These are phyloP conservation scores for Lactifluus subvellereus DNA, from an alignment of 768 basidiomycete genomes.

Conservation along the genomic window DNA sequence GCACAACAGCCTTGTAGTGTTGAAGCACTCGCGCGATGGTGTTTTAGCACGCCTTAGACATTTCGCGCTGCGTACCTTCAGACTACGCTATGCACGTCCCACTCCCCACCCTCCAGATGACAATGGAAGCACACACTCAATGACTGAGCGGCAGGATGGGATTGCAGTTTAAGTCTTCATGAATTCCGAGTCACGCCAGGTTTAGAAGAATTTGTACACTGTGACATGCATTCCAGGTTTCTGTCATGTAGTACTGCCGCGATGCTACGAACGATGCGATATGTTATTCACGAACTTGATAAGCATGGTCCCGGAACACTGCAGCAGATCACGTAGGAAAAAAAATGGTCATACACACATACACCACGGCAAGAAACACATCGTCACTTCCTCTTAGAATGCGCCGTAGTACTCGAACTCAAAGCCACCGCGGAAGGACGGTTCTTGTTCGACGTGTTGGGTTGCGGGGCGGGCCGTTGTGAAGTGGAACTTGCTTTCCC, in stretches of 20 bases:
- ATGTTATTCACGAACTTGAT: no score
- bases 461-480: not conserved
- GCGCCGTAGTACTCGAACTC: not conserved
- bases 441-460: not conserved
- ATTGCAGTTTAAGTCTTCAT: conserved; percentile 1
- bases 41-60: no score
- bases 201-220: not conserved
- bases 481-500: not conserved
- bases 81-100: no score
- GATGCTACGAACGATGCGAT: no score
- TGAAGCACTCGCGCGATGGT: not conserved
- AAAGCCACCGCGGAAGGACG: not conserved
- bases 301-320: no score
- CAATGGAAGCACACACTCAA: not conserved
- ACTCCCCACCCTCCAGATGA: no score
- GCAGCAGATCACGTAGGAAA: no score
- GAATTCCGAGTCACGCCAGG: not conserved
- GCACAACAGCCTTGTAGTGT: not conserved
- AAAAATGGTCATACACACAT: not conserved
- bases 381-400: not conserved
- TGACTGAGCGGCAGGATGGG: not conserved
- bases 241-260: no score
- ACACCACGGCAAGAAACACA: not conserved
- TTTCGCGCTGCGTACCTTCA: no score
- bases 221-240: not conserved